Evolutionary conservation across 1,284 basidiomycete genomes (phyloP).

Genomic region (Macrocystidia cucumis): DNA sequence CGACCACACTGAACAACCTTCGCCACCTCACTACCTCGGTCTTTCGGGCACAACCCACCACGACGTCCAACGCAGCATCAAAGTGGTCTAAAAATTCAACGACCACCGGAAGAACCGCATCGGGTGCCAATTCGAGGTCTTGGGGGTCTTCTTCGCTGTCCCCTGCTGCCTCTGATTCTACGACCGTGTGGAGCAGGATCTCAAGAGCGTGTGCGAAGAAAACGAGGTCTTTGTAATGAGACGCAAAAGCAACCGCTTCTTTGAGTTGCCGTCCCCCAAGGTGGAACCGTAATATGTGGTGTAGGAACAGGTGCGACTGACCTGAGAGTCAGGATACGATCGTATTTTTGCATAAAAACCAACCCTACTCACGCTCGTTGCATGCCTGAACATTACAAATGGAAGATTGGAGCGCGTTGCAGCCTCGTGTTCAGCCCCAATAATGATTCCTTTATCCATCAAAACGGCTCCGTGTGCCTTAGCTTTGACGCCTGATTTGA

Average conservation of each 20-base stretch:
- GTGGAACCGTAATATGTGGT: conserved; percentile 85
- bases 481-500: conserved; percentile 4
- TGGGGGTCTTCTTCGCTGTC: conserved; percentile 21
- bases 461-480: conserved; percentile 73
- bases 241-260: conserved; percentile 83
- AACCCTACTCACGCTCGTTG: conserved; percentile 77
- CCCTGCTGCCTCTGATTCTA: conserved; percentile 75
- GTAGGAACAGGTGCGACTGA: conserved; percentile 91
- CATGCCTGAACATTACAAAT: conserved; percentile 89
- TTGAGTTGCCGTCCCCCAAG: conserved; percentile 64
- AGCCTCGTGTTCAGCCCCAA: conserved; percentile 89
- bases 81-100: conserved; percentile 95
- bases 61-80: conserved; percentile 83
- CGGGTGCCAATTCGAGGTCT: conserved; percentile 17
- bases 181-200: conserved; percentile 87
- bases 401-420: conserved; percentile 73
- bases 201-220: conserved; percentile 95
- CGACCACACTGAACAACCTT: conserved; percentile 84
- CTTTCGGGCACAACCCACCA: conserved; percentile 95
- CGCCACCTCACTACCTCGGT: conserved; percentile 93
- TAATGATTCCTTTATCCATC: conserved; percentile 98
- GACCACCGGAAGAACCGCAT: conserved; percentile 57
- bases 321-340: conserved; percentile 3
- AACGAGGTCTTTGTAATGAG: conserved; percentile 81
- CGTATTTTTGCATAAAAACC: too few relatives aligned